Conservation (phyloP, 1,139 yeast species). For the Sugiyamaella pinicola region DNA sequence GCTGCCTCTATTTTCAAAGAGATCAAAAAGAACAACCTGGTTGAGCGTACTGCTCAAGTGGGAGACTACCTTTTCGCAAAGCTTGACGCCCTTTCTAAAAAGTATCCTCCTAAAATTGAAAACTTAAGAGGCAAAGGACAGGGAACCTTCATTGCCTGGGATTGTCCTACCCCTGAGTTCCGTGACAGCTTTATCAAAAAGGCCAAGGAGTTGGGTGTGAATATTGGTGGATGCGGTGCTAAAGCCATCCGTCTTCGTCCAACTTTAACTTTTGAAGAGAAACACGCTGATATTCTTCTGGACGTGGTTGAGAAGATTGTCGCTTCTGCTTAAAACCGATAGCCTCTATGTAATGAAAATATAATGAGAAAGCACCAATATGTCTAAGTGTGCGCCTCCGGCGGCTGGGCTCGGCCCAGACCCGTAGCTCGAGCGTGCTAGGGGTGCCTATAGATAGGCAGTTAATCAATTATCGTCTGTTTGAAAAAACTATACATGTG, state of each 20-base stretch:
- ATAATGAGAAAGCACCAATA: not conserved
- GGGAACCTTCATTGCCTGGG: conserved; percentile 83
- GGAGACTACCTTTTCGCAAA: conserved; percentile 63
- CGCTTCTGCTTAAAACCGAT: conserved; percentile 16
- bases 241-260: conserved; percentile 77
- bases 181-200: conserved; percentile 62
- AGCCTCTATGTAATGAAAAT: conserved; percentile 8
- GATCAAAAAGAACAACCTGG: conserved; percentile 60
- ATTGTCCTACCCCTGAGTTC: conserved; percentile 53
- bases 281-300: conserved; percentile 70
- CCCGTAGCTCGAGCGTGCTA: too few species aligned
- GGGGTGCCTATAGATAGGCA: too few species aligned
- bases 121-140: conserved; percentile 73
- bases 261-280: conserved; percentile 68
- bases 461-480: too few species aligned
- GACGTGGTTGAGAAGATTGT: conserved; percentile 39
- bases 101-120: conserved; percentile 54
- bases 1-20: conserved; percentile 72
- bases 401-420: too few species aligned
- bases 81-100: conserved; percentile 53
- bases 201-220: conserved; percentile 64
- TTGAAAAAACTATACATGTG: too few species aligned
- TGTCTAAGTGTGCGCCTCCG: too few species aligned
- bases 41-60: conserved; percentile 55
- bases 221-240: conserved; percentile 82